Percentiles rank a stretch among this genome's conserved stretches.
phyloP scores from a whole-genome alignment of 345 rosid genomes.

The Ricinus communis region DNA sequence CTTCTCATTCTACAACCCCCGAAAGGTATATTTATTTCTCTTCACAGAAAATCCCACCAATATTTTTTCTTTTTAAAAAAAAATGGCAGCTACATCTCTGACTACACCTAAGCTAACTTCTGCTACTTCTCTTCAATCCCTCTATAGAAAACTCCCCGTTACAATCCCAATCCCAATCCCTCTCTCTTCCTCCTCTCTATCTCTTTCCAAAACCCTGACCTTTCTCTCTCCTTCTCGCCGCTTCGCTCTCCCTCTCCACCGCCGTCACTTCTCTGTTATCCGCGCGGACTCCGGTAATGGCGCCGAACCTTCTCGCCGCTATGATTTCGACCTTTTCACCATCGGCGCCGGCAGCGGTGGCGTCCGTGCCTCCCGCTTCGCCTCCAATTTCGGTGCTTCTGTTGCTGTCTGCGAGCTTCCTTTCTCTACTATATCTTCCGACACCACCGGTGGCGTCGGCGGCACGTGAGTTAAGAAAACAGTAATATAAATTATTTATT shows the following conservation, averaged over 20 bases:
- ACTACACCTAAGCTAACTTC: constrained; percentile 66
- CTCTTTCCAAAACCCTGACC: constrained; percentile 38
- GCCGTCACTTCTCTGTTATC: constrained; percentile 39
- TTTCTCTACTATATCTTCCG: constrained; percentile 83
- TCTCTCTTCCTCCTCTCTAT: constrained; percentile 26
- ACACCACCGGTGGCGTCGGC: constrained; percentile 87
- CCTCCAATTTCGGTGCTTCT: constrained; percentile 78
- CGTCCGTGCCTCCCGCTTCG: constrained; percentile 93
- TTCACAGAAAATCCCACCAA: no score
- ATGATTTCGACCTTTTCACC: constrained; percentile 93
- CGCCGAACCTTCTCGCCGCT: constrained; percentile 51
- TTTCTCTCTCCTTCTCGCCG: constrained; percentile 25
- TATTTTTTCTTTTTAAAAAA: not conserved
- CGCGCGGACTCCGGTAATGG: constrained; percentile 63
- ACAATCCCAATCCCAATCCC: constrained; percentile 25
- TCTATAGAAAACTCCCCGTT: constrained; percentile 40
- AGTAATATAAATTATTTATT: no score
- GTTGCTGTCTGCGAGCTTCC: constrained; percentile 98
- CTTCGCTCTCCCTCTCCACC: constrained; percentile 31
- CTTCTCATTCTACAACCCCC: not conserved
- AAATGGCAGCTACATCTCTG: constrained; percentile 43
- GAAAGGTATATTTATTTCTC: not conserved
- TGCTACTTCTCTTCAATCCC: constrained; percentile 48
- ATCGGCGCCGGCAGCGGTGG: constrained; percentile 97
- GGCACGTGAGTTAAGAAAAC: constrained; percentile 99